phyloP scores from a whole-genome alignment of 1,139 yeast species.

The Hyphopichia fennica region DNA sequence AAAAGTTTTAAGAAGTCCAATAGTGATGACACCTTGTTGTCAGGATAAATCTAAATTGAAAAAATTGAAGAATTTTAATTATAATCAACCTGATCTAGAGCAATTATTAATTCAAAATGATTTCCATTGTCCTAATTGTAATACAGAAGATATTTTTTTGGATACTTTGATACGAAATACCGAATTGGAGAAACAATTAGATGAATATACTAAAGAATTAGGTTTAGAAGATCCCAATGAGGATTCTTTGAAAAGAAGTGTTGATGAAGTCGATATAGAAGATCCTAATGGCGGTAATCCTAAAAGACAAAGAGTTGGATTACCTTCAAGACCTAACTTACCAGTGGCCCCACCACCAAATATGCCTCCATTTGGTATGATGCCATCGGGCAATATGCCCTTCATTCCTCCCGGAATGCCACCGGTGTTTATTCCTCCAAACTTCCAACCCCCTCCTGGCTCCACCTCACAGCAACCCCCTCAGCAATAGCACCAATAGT shows the following conservation, averaged over 20 bases:
- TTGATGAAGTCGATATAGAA: slow-evolving; percentile 17
- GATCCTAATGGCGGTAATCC: slow-evolving; percentile 15
- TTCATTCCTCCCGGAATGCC: slow-evolving; percentile 24
- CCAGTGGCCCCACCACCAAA: slow-evolving; percentile 18
- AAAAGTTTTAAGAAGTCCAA: slow-evolving; percentile 64
- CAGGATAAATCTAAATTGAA: slow-evolving; percentile 54
- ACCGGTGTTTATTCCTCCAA: slow-evolving; percentile 16
- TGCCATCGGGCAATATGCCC: slow-evolving; percentile 24
- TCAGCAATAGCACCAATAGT: too few species aligned
- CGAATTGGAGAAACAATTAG: slow-evolving; percentile 55
- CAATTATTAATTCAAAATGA: slow-evolving; percentile 76
- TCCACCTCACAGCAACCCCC: too few species aligned
- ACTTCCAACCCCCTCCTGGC: slow-evolving; percentile 4
- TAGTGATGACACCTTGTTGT: slow-evolving; percentile 87
- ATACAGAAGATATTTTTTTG: slow-evolving; percentile 66
- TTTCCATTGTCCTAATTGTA: slow-evolving; percentile 89
- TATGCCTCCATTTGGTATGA: slow-evolving; percentile 16
- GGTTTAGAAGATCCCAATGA: slow-evolving; percentile 39
- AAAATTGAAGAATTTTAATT: slow-evolving; percentile 41
- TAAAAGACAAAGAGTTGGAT: slow-evolving; percentile 31
- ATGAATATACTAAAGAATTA: slow-evolving; percentile 49
- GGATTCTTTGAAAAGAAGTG: slow-evolving; percentile 21
- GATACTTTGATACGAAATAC: slow-evolving; percentile 68
- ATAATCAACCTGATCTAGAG: slow-evolving; percentile 54
- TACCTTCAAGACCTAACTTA: slow-evolving; percentile 17